Percentiles rank a stretch among this genome's conserved stretches.
Evolutionary conservation across 2,329 filamentous ascomycete species (phyloP).

Genomic region (Allantophomopsis cytisporea): DNA sequence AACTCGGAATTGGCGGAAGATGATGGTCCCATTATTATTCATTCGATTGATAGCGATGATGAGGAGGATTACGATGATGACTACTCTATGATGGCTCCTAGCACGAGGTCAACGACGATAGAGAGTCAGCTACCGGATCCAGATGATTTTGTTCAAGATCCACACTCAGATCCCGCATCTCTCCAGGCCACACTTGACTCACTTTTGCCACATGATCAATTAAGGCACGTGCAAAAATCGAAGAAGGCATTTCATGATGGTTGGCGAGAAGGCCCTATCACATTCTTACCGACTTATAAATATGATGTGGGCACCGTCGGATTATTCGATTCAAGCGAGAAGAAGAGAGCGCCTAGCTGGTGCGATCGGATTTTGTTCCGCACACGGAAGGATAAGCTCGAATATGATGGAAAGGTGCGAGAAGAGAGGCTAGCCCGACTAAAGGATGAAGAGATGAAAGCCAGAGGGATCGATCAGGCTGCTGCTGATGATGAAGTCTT

Average conservation of each 20-base stretch:
- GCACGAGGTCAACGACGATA: conserved; percentile 10
- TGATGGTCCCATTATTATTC: conserved; percentile 34
- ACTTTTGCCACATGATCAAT: conserved; percentile 79
- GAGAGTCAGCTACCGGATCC: conserved; percentile 38
- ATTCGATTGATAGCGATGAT: conserved; percentile 28
- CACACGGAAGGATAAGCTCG: conserved; percentile 55
- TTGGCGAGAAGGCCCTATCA: conserved; percentile 80
- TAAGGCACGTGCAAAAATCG: conserved; percentile 57
- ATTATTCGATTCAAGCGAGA: conserved; percentile 90
- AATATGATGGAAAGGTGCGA: conserved; percentile 46
- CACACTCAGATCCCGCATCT: conserved; percentile 67
- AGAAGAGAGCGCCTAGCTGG: conserved; percentile 86
- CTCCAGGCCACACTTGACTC: conserved; percentile 81
- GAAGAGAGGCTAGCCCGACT: conserved; percentile 55
- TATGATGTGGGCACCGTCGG: conserved; percentile 92
- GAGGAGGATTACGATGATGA: conserved; percentile 19
- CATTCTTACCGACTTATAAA: conserved; percentile 91
- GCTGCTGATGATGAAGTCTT: conserved; percentile 69
- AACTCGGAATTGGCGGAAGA: conserved; percentile 25
- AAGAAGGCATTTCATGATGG: conserved; percentile 81
- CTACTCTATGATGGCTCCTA: conserved; percentile 7
- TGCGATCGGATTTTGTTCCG: conserved; percentile 89
- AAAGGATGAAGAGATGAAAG: conserved; percentile 76
- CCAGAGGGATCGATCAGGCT: conserved; percentile 59
- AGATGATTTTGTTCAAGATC: conserved; percentile 54